Base-by-base conservation (phyloP, 352 stramenopile species). In the Phytophthora pluvialis region DNA sequence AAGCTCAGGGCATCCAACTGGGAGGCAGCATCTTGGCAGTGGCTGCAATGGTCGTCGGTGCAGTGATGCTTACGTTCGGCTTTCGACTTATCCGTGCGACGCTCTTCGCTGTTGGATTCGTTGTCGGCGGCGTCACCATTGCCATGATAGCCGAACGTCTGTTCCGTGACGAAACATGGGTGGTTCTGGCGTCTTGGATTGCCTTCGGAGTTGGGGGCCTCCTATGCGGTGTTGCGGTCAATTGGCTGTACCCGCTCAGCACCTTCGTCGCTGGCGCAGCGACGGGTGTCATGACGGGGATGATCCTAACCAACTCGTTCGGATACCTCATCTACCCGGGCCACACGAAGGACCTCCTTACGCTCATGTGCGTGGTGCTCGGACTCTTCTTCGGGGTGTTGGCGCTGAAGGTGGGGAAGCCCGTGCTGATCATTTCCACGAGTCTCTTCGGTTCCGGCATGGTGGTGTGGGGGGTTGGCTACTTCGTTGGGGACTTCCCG, bases 21-120 rank as follows among this genome's bases (percentile, higher is more conserved):
- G 73, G 72, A 25, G 70, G 70, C 4, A 74, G 52, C 21, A 56
- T 91, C 29, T 11, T 87, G 21, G 78, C 75, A 12, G 50, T 69
- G 10, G 31, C 71, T n/a, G 76, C 77, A 12, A 80, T 89, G 9
- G 65, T 54, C 32, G 44, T 73, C 18, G 83, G 83, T 26, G 44
- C 57, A 1, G 26, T 90, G 42, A 60, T 89, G 53, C 70, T 78
- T 39, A 35, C 81, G 3, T 64, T 74, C 9, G 81, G 83, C 26
- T 90, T 88, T 62, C 68, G 74, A 29, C 60, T 88, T 33, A 78
- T 90, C 48, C 75, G 80, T 15, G 56, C 35, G 9, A 61, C 78
- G n/a, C 70, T 88, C 28, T 88, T 89, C 39, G 45, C 73, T 7
- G 64, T 67, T 18, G 76, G 76, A 3, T 86, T 88, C 49, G 45